Base-by-base conservation (phyloP, 257 asterid genomes). In the Solanum infundibuliforme region DNA sequence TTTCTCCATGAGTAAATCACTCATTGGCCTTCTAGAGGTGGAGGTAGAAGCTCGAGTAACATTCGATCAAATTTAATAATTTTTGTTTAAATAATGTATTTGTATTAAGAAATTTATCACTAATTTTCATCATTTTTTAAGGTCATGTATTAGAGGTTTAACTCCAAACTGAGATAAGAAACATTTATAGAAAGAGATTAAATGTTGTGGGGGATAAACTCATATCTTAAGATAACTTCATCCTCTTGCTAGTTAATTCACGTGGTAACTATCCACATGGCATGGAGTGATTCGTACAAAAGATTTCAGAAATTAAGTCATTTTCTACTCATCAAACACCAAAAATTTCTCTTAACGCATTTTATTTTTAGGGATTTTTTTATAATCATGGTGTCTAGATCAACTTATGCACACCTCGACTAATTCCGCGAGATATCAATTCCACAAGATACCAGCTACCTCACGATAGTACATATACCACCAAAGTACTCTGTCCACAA, bases 381-480 rank as follows among this genome's bases (percentile, higher is more conserved):
- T 29, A 69, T 16, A 7, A 31, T 0, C 12, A 7, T 14, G 1
- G 1, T 69, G 3, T 0, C 0, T 34, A 27, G 0, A 14, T 3
- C 23, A 69, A 29, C 6, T 69, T 13, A 29, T 31, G 1, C 7
- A 7, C n/a, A 7, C 2, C 38, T 7, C 3, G 2, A 29, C 0
- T 31, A 31, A 14, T 69, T 69, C 0, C 6, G 3, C 5, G 0
- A 35, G 10, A 1, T 34, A 10, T 1, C 21, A 31, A 13, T 69
- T 69, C 0, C 6, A 6, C 5, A 0, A 35, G 10, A 1, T 34
- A 10, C 1, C 25, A 60, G 0, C 1, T 23, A 32, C 1, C 21
- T 34, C 81, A 5, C 14, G 1, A 2, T 32, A 4, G 7, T 1
- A 18, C 7, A 73, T 34, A 20, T 9, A 34, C 18, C 18, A 48